phyloP scores from a whole-genome alignment of 2,329 filamentous ascomycete genomes.

The Aureobasidium sp. region DNA sequence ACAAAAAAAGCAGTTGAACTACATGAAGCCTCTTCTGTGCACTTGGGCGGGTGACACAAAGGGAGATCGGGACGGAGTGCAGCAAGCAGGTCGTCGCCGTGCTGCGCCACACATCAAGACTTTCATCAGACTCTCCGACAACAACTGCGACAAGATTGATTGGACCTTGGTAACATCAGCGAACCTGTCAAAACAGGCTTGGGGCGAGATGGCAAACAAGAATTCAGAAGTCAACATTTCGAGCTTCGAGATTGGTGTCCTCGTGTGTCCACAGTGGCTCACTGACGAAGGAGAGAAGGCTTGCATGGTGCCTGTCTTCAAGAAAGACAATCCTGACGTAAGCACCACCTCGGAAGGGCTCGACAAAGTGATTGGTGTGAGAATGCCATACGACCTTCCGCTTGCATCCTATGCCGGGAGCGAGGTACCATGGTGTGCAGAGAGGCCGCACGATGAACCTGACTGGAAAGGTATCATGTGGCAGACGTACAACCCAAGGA shows the following conservation, averaged over 20 bases:
- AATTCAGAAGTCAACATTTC: conserved; percentile 61
- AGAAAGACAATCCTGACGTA: conserved; percentile 46
- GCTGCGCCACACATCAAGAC: conserved; percentile 89
- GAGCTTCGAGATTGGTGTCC: conserved; percentile 76
- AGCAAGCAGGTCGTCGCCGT: conserved; percentile 54
- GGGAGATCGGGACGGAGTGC: conserved; percentile 16
- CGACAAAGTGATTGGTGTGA: conserved; percentile 53
- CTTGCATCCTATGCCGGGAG: conserved; percentile 54
- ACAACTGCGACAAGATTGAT: conserved; percentile 48
- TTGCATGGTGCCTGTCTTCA: conserved; percentile 63
- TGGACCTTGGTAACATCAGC: conserved; percentile 88
- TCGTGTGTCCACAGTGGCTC: conserved; percentile 66
- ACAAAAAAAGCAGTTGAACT: conserved; percentile 67
- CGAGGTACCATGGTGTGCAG: conserved; percentile 74
- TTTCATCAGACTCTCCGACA: conserved; percentile 59
- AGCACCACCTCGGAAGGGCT: conserved; percentile 17
- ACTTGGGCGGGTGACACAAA: conserved; percentile 65
- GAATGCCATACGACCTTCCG: conserved; percentile 79
- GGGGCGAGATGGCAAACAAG: conserved; percentile 59
- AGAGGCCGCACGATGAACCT: conserved; percentile 49
- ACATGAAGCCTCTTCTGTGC: conserved; percentile 61
- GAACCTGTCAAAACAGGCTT: conserved; percentile 85
- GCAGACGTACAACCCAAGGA: conserved; percentile 21
- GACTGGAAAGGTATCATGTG: conserved; percentile 52
- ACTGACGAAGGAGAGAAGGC: conserved; percentile 26